These are phyloP conservation scores for Apophysomyces sp. DNA, from an alignment of 371 early-diverging fungal species.

Conservation along the genomic window DNA sequence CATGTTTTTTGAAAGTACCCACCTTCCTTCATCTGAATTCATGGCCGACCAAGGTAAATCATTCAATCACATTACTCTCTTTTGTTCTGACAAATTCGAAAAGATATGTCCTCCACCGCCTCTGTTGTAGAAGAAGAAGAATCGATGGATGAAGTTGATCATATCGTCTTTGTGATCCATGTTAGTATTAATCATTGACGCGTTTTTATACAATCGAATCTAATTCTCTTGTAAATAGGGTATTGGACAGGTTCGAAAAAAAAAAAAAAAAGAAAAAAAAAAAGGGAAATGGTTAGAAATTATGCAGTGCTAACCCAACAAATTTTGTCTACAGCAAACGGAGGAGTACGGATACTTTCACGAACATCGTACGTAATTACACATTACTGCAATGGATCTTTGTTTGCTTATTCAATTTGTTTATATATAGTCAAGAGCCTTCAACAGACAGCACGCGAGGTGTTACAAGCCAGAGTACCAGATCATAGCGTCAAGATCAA, in stretches of 20 bases:
- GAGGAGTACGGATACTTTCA: conserved; percentile 57
- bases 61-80: neutral
- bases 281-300: too few relatives aligned
- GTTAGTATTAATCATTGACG: conserved; percentile 19
- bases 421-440: conserved; percentile 41
- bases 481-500: conserved; percentile 45
- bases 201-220: neutral
- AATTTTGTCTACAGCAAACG: conserved; percentile 35
- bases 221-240: conserved; percentile 41
- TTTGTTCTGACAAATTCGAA: neutral
- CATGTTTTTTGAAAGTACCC: conserved; percentile 45
- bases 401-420: neutral
- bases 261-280: too few relatives aligned
- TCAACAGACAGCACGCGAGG: conserved; percentile 50
- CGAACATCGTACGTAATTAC: conserved; percentile 42
- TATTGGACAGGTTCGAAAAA: conserved; percentile 58
- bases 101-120: neutral
- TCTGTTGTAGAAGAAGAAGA: conserved; percentile 7
- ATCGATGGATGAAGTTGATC: conserved; percentile 21
- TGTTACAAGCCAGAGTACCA: conserved; percentile 49
- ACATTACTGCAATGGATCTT: neutral
- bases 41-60: conserved; percentile 6
- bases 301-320: neutral
- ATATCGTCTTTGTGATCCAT: conserved; percentile 63
- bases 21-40: conserved; percentile 31